A percentile compares a stretch with the other conserved stretches of the same genome.
Conservation (phyloP, 1,284 basidiomycete species). For the Ceratobasidium theobromae region DNA sequence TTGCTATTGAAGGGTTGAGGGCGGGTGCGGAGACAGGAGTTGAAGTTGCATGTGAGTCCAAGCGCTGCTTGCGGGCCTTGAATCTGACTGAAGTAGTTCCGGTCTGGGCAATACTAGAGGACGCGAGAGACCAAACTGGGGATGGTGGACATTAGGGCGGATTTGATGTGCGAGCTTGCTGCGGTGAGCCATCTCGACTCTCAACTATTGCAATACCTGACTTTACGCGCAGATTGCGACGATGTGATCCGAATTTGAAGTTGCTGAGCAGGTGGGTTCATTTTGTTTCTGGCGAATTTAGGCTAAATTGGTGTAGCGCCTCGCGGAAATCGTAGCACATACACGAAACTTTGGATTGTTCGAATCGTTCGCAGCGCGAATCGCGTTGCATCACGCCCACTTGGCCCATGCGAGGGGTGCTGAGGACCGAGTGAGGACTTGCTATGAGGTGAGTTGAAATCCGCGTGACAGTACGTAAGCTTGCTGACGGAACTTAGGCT, state of each 20-base stretch:
- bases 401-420: conserved; percentile 62
- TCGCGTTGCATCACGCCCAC: conserved; percentile 64
- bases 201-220: background rate
- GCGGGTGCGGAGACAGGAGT: conserved; percentile 52
- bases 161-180: conserved; percentile 50
- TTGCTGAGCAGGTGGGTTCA: conserved; percentile 52
- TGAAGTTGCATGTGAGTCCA: conserved; percentile 44
- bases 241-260: conserved; percentile 54
- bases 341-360: conserved; percentile 60
- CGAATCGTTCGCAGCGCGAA: conserved; percentile 56
- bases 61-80: background rate
- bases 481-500: conserved; percentile 59
- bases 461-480: too few species aligned
- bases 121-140: conserved; percentile 54
- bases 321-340: conserved; percentile 60
- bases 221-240: conserved; percentile 28
- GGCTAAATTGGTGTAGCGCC: too few species aligned
- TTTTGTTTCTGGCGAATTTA: too few species aligned
- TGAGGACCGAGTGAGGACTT: conserved; percentile 53
- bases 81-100: conserved; percentile 43
- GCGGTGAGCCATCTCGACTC: conserved; percentile 24
- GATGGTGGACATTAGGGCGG: conserved; percentile 64
- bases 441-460: conserved; percentile 50
- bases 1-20: conserved; percentile 62
- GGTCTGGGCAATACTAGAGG: conserved; percentile 54